Base-by-base conservation (phyloP, 2,329 filamentous ascomycete genomes). In the Cladosporium austrohemisphaericum region DNA sequence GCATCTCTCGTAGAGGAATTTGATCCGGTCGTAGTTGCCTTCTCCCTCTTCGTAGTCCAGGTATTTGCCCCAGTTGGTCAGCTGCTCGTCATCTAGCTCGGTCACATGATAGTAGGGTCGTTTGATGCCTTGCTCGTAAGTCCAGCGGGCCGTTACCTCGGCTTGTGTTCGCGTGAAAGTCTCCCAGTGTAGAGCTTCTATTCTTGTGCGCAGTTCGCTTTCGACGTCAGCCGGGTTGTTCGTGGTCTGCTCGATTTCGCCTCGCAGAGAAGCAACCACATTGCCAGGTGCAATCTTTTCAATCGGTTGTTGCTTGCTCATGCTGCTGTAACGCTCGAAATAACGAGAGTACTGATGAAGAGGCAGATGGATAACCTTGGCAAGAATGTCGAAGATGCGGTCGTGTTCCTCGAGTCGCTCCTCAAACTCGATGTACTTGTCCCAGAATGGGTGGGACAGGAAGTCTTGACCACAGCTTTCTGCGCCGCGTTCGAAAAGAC, bases 401-500 rank as follows among this genome's bases (percentile, higher is more conserved):
- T 94, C 88, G 11, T 85, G 81, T 0, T 86, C 83, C 62, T 95
- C 90, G 54, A 92, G 77, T 1, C 91, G 86, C 66, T 96, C 91
- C 67, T 97, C 93, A 62, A 94, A 97, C 66, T 97, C 93, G 56
- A 98, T 82, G 64, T 95, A 98, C 71, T 95, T 97, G 69, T 98
- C 93, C 93, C 93, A 98, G 72, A 98, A 96, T 1, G 90, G 90
- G 65, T 96, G 90, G 2, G 91, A 86, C 23, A 95, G 77, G 65
- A 95, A 98, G 70, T 98, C 93, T 14, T 97, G 78, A 13, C 93
- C 93, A 32, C 95, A 90, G 60, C 81, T 85, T 23, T 79, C 79
- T 22, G 89, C 87, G 55, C 86, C 93, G 57, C 93, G 87, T 67
- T 98, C 92, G 65, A 97, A 97, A 7, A 97, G 79, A 59, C 93